These are phyloP conservation scores for Gigaspora rosea DNA, from an alignment of 192 early-diverging fungal species.

Conservation along the genomic window DNA sequence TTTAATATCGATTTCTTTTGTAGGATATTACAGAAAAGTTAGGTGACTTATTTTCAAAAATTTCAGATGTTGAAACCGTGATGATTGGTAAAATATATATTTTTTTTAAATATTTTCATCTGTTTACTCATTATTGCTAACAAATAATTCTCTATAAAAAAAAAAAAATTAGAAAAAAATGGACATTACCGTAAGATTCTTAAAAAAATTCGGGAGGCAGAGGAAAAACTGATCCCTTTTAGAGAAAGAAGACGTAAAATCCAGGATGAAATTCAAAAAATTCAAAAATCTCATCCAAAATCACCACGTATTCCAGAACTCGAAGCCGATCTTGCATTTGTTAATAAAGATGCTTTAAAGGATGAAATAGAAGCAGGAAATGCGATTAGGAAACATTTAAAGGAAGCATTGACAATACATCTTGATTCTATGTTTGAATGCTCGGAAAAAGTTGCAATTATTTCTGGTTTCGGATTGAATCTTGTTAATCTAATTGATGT, in stretches of 20 bases:
- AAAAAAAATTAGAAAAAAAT: constrained; percentile 21
- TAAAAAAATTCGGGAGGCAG: constrained; percentile 30
- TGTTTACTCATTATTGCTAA: neutral
- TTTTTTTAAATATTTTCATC: neutral
- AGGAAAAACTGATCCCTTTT: constrained; percentile 8
- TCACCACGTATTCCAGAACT: constrained; percentile 37
- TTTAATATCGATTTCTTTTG: neutral
- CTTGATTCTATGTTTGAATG: constrained; percentile 45
- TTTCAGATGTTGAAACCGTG: constrained; percentile 23
- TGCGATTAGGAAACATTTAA: constrained; percentile 38
- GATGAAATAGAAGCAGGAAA: constrained; percentile 44
- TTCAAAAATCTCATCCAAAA: constrained; percentile 26
- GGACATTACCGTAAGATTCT: constrained; percentile 28
- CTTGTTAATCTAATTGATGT: constrained; percentile 10
- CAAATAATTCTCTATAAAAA: neutral
- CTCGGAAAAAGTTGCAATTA: constrained; percentile 45
- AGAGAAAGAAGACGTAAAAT: constrained; percentile 28
- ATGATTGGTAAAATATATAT: constrained; percentile 12
- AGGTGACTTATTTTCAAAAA: constrained; percentile 9
- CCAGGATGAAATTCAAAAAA: constrained; percentile 26
- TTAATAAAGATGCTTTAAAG: constrained; percentile 33
- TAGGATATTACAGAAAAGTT: constrained; percentile 33
- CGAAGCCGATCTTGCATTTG: constrained; percentile 36
- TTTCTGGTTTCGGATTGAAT: constrained; percentile 42
- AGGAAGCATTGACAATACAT: constrained; percentile 37